Evolutionary conservation across 441 rosid species (phyloP).

Genomic region (Isatis lusitanica): DNA sequence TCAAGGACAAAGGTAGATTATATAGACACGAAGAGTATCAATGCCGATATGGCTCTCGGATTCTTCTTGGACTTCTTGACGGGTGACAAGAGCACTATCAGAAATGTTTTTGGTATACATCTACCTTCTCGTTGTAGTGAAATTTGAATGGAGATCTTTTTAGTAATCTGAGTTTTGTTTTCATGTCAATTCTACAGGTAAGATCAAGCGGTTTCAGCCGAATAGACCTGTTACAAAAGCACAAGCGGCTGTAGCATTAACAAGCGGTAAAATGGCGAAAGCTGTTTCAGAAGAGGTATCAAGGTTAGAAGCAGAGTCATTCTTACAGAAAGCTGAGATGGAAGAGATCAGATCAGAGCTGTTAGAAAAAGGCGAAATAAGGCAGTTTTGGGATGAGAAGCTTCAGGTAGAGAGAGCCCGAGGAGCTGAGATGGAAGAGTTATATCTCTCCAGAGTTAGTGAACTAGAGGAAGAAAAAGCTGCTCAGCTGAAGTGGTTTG

Average conservation of each 20-base stretch:
- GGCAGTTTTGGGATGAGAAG: constrained; percentile 64
- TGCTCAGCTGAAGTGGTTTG: constrained; percentile 46
- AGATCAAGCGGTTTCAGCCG: constrained; percentile 80
- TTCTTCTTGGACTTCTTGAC: constrained; percentile 70
- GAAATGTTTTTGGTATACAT: constrained; percentile 81
- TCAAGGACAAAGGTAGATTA: constrained; percentile 72
- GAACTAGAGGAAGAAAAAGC: constrained; percentile 64
- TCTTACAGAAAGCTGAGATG: constrained; percentile 52
- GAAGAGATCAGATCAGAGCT: constrained; percentile 67
- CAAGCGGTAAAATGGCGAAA: constrained; percentile 70
- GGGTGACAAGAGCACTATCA: constrained; percentile 68
- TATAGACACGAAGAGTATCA: constrained; percentile 79
- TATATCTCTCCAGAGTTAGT: constrained; percentile 37
- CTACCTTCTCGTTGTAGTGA: background rate
- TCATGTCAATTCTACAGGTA: constrained; percentile 46
- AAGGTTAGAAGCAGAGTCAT: constrained; percentile 63
- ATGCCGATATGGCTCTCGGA: constrained; percentile 58
- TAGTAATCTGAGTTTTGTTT: background rate
- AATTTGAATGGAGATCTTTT: background rate
- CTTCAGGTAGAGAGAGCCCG: constrained; percentile 53
- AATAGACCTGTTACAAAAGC: constrained; percentile 79
- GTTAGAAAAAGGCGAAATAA: constrained; percentile 70
- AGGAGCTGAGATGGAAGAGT: constrained; percentile 54
- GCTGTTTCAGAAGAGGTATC: constrained; percentile 60
- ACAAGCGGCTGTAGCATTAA: constrained; percentile 81